Conservation (phyloP, 2,329 filamentous ascomycete genomes). For the Claviceps pazoutovae region DNA sequence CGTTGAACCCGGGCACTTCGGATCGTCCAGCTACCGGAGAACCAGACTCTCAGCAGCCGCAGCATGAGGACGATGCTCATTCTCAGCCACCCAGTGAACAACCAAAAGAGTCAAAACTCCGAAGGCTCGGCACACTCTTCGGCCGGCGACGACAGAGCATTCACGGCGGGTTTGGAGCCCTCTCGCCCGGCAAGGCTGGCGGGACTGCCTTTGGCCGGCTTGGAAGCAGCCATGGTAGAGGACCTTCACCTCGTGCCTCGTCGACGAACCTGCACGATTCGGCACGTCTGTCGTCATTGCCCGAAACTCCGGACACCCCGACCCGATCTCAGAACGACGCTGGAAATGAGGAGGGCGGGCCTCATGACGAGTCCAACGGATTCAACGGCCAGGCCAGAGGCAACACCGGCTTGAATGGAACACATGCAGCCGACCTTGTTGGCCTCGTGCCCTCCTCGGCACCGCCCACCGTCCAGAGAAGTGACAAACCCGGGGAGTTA, state of each 20-base stretch:
- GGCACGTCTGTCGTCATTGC: slow-evolving; percentile 40
- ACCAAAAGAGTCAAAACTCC: slow-evolving; percentile 36
- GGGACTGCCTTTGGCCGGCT: slow-evolving; percentile 44
- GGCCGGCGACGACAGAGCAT: slow-evolving; percentile 50
- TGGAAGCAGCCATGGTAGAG: slow-evolving; percentile 47
- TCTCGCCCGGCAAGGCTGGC: slow-evolving; percentile 38
- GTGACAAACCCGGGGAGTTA: slow-evolving; percentile 22
- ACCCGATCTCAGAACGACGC: slow-evolving; percentile 15
- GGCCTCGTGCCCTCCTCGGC: slow-evolving; percentile 38
- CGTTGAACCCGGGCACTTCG: neutral
- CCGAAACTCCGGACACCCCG: slow-evolving; percentile 37
- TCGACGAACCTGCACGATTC: slow-evolving; percentile 44
- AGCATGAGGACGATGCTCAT: slow-evolving; percentile 4
- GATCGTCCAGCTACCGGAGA: slow-evolving; percentile 4
- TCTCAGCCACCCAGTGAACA: slow-evolving; percentile 6
- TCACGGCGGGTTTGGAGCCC: slow-evolving; percentile 44
- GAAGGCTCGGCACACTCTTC: slow-evolving; percentile 57
- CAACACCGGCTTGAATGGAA: slow-evolving; percentile 33
- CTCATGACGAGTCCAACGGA: slow-evolving; percentile 33
- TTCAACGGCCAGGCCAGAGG: slow-evolving; percentile 18
- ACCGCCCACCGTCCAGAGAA: slow-evolving; percentile 32
- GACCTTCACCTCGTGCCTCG: slow-evolving; percentile 43
- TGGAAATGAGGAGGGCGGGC: slow-evolving; percentile 11
- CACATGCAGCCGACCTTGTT: slow-evolving; percentile 30
- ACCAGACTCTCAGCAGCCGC: slow-evolving; percentile 3